Percentiles rank a stretch among this genome's conserved stretches.
These are phyloP conservation scores for Cladophialophora chaetospira DNA, from an alignment of 2,329 filamentous ascomycete genomes.

Conservation along the genomic window DNA sequence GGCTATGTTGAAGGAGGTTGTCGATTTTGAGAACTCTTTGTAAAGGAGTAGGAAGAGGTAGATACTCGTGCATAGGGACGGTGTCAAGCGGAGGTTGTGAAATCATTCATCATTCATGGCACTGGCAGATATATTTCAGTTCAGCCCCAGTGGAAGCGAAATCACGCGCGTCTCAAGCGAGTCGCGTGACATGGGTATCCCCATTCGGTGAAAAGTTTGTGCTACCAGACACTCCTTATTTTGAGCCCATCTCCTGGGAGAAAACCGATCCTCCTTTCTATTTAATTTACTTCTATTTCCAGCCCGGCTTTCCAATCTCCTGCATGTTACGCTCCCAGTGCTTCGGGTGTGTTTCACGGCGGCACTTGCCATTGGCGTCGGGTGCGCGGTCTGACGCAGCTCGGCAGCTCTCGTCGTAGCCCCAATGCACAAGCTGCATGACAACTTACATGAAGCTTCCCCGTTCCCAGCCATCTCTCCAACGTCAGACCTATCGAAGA, in stretches of 20 bases:
- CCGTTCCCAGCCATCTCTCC: not conserved
- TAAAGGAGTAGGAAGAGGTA: not conserved
- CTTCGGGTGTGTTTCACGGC: not conserved
- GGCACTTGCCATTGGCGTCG: not conserved
- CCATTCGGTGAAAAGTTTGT: no score
- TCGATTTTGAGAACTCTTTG: conserved; percentile 41
- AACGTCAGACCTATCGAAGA: not conserved
- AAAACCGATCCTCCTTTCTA: not conserved
- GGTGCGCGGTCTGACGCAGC: conserved; percentile 7
- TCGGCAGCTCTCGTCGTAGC: not conserved
- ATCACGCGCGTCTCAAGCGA: not conserved
- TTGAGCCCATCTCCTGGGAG: not conserved
- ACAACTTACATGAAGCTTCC: conserved; percentile 7
- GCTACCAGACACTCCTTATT: no score
- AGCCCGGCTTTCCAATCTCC: not conserved
- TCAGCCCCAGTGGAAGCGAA: not conserved
- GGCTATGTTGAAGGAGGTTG: conserved; percentile 42
- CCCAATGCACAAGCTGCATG: conserved; percentile 19
- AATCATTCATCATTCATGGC: not conserved
- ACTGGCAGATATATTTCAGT: not conserved
- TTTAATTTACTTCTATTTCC: not conserved
- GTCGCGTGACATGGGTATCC: not conserved
- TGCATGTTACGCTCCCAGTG: not conserved
- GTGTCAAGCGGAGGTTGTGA: not conserved
- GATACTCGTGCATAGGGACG: not conserved